Evolutionary conservation across 768 basidiomycete genomes (phyloP).

Genomic region (Xerocomus brunneocitrinus): DNA sequence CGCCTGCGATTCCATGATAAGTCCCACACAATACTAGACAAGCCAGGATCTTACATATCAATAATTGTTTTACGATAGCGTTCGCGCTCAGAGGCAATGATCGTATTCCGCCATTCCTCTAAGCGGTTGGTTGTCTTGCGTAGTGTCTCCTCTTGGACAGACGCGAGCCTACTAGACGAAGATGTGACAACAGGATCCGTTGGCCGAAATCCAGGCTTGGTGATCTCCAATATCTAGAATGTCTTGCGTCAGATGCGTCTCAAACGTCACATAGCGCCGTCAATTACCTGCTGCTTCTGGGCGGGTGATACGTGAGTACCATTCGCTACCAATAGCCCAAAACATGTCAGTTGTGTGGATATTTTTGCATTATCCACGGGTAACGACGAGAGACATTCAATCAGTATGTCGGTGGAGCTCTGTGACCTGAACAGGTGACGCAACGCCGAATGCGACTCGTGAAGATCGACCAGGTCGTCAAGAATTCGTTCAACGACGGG

Average conservation of each 20-base stretch:
- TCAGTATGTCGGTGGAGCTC: conserved; percentile 60
- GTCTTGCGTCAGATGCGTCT: conserved; percentile 1
- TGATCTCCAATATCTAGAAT: conserved; percentile 52
- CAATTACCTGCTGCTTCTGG: conserved; percentile 72
- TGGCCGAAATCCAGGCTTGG: conserved; percentile 33
- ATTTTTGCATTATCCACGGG: conserved; percentile 25
- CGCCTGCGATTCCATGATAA: conserved; percentile 41
- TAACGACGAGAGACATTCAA: conserved; percentile 58
- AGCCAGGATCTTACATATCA: conserved; percentile 51
- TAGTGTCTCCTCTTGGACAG: conserved; percentile 36
- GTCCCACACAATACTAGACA: background rate
- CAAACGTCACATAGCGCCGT: background rate
- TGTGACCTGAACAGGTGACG: conserved; percentile 71
- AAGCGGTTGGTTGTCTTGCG: conserved; percentile 61
- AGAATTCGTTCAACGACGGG: conserved; percentile 36
- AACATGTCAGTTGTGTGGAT: conserved; percentile 65
- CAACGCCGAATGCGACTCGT: conserved; percentile 60
- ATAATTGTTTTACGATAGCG: conserved; percentile 63
- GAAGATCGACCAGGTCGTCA: conserved; percentile 66
- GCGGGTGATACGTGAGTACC: conserved; percentile 54
- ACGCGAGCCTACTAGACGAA: conserved; percentile 13
- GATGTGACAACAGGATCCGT: background rate
- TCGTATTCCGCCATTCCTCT: conserved; percentile 68
- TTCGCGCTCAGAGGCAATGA: conserved; percentile 66
- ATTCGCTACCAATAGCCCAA: conserved; percentile 63